Percentiles rank a stretch among this genome's conserved stretches.
Conservation (phyloP, 140 eudicot genomes). For the Cichorium intybus region DNA sequence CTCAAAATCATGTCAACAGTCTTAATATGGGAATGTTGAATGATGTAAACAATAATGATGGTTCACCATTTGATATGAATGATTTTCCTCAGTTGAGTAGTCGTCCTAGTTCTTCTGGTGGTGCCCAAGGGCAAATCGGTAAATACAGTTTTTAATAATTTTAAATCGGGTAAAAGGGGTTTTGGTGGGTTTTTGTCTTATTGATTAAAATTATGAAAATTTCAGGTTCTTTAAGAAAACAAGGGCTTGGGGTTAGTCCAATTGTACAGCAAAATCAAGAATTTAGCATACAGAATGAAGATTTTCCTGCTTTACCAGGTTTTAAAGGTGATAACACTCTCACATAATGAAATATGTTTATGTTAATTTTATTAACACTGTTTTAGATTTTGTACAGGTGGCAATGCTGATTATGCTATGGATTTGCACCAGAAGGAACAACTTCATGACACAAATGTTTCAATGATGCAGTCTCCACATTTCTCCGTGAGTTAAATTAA, state of each 20-base stretch:
- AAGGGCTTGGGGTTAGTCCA: slow-evolving; percentile 88
- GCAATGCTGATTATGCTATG: slow-evolving; percentile 78
- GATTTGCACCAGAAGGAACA: slow-evolving; percentile 95
- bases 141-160: not conserved
- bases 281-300: slow-evolving; percentile 94
- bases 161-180: too few species aligned
- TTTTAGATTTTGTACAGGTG: slow-evolving; percentile 56
- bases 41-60: slow-evolving; percentile 76
- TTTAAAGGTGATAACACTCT: slow-evolving; percentile 54
- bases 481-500: slow-evolving; percentile 57
- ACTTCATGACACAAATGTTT: slow-evolving; percentile 58
- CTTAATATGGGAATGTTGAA: slow-evolving; percentile 76
- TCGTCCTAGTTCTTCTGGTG: slow-evolving; percentile 95
- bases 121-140: slow-evolving; percentile 95
- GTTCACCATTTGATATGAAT: slow-evolving; percentile 80
- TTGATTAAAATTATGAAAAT: not conserved
- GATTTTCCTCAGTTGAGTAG: slow-evolving; percentile 88
- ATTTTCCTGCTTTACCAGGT: slow-evolving; percentile 92
- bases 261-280: slow-evolving; percentile 92
- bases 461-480: slow-evolving; percentile 88
- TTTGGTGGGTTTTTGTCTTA: not conserved
- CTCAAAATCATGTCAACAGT: slow-evolving; percentile 65
- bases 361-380: slow-evolving; percentile 6
- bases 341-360: not conserved
- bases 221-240: slow-evolving; percentile 89